These are phyloP conservation scores for Xylariaceae sp. DNA, from an alignment of 2,329 filamentous ascomycete species.

Conservation along the genomic window DNA sequence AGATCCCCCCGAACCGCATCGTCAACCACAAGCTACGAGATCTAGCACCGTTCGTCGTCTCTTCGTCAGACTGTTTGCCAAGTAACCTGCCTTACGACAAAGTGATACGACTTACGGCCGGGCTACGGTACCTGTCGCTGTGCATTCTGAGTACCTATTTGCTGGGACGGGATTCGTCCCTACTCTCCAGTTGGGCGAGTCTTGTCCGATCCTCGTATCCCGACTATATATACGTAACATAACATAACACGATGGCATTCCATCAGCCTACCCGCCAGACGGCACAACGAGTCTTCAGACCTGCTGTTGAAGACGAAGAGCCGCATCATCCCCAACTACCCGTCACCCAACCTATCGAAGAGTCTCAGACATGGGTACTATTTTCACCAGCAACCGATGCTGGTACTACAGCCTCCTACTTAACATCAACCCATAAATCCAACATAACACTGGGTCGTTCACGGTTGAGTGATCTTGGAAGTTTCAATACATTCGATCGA, in stretches of 20 bases:
- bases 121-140: neutral
- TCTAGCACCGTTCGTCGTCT: no score
- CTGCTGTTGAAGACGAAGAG: slow-evolving; percentile 48
- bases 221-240: neutral
- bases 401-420: slow-evolving; percentile 64
- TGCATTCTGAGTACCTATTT: slow-evolving; percentile 10
- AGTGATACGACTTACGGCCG: no score
- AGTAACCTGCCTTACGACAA: no score
- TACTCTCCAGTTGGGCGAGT: slow-evolving; percentile 15
- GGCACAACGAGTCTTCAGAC: slow-evolving; percentile 55
- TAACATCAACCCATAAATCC: slow-evolving; percentile 71
- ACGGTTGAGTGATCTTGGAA: slow-evolving; percentile 80
- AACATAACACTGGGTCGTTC: slow-evolving; percentile 73
- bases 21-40: no score
- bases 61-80: no score
- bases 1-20: no score
- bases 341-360: slow-evolving; percentile 57
- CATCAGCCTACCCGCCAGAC: slow-evolving; percentile 64
- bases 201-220: neutral
- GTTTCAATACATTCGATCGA: slow-evolving; percentile 71
- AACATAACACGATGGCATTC: slow-evolving; percentile 59
- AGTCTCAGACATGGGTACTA: slow-evolving; percentile 93
- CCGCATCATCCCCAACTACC: slow-evolving; percentile 44
- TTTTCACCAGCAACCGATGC: slow-evolving; percentile 78
- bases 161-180: slow-evolving; percentile 10